A percentile compares a stretch with the other conserved stretches of the same genome.
These are phyloP conservation scores for Oropetium thomaeum DNA, from an alignment of 176 grass and related monocot species.

Conservation along the genomic window DNA sequence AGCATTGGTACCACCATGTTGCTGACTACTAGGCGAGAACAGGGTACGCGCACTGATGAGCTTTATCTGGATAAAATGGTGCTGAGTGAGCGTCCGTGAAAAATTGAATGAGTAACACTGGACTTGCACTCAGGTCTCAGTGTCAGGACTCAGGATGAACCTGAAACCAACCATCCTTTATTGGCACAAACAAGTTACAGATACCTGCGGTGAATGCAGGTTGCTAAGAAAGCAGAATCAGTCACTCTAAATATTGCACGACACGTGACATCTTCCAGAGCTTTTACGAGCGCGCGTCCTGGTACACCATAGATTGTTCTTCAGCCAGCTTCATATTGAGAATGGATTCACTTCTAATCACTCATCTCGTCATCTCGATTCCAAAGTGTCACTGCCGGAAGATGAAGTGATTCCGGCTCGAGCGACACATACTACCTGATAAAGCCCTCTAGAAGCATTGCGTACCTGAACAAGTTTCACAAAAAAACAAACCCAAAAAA, in stretches of 20 bases:
- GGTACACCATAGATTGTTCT: neutral
- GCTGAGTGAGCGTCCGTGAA: neutral
- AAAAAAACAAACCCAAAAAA: no score
- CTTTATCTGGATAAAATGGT: neutral
- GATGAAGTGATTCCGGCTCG: neutral
- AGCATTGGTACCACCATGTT: neutral
- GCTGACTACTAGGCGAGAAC: neutral
- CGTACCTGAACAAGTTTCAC: neutral
- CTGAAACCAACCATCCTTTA: neutral
- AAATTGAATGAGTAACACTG: neutral
- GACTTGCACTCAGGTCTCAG: no score
- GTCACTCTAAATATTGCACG: no score
- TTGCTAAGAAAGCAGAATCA: neutral
- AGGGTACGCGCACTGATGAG: no score
- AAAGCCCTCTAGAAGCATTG: constrained; percentile 5
- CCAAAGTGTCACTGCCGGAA: neutral
- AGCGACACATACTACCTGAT: neutral
- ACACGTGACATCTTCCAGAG: no score
- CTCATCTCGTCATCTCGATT: neutral
- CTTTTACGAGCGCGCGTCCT: neutral
- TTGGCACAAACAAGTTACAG: neutral
- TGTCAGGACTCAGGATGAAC: no score
- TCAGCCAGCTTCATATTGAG: neutral
- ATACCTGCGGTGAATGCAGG: neutral
- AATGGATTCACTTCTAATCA: neutral